Evolutionary conservation across 2,329 filamentous ascomycete genomes (phyloP).

Genomic region (Alternaria atra): DNA sequence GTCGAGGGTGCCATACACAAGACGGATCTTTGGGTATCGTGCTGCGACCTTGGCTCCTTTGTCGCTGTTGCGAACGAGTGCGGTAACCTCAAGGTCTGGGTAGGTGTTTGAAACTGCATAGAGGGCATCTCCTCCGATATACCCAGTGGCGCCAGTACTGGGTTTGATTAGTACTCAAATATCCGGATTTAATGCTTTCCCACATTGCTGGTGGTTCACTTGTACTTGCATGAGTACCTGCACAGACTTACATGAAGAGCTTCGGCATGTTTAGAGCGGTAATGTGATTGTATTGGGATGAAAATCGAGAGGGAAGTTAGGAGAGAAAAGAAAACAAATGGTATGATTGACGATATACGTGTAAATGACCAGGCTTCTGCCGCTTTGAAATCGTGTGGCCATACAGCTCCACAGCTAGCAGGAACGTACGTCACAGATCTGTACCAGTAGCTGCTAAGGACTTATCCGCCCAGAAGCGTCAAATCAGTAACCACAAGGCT

Average conservation of each 20-base stretch:
- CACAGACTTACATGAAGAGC: constrained; percentile 35
- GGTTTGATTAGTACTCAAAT: background rate
- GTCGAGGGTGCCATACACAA: constrained; percentile 61
- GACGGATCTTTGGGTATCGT: constrained; percentile 57
- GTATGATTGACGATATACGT: background rate
- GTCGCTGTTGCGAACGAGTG: constrained; percentile 60
- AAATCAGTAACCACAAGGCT: background rate
- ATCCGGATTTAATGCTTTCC: background rate
- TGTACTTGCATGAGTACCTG: background rate
- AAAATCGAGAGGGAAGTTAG: too few species aligned
- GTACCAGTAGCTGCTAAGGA: constrained; percentile 1
- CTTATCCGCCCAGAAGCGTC: background rate
- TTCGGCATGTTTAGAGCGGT: constrained; percentile 31
- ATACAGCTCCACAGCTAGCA: constrained; percentile 7
- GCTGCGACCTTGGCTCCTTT: constrained; percentile 58
- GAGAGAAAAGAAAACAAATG: background rate
- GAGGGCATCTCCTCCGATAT: constrained; percentile 45
- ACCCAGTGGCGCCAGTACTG: constrained; percentile 46
- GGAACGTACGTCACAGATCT: constrained; percentile 17
- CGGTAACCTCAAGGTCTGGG: constrained; percentile 60
- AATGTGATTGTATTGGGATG: background rate
- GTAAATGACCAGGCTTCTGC: background rate
- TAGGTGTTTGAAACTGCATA: constrained; percentile 54
- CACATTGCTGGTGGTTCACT: background rate
- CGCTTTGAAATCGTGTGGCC: background rate